Percentiles rank a stretch among this genome's conserved stretches.
These are phyloP conservation scores for Poa pratensis DNA, from an alignment of 176 grass and related monocot species.

Conservation along the genomic window DNA sequence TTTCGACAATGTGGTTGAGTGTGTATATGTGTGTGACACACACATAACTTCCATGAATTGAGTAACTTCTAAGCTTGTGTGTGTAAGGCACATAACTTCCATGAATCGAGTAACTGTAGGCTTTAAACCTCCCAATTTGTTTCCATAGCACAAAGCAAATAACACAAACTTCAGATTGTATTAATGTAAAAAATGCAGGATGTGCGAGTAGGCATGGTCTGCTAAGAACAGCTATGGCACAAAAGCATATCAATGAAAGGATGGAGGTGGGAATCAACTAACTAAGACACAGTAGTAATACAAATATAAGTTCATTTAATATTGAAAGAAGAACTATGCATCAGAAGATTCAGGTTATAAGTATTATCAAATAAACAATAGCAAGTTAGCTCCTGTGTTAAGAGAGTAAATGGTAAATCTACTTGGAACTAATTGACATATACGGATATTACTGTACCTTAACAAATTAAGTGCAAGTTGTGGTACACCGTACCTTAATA, in stretches of 20 bases:
- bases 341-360: no score
- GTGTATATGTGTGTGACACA: not conserved
- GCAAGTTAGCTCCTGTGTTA: constrained; percentile 7
- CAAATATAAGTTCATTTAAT: not conserved
- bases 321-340: not conserved
- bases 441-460: not conserved
- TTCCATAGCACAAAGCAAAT: not conserved
- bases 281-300: constrained; percentile 18
- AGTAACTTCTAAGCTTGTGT: not conserved
- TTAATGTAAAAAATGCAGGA: not conserved
- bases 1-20: not conserved
- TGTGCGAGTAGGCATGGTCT: not conserved
- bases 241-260: not conserved
- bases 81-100: constrained; percentile 1
- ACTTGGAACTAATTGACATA: not conserved
- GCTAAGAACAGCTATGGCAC: not conserved
- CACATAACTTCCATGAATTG: not conserved
- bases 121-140: not conserved
- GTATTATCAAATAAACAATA: not conserved
- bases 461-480: constrained; percentile 4
- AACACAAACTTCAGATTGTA: not conserved
- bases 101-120: not conserved
- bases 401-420: not conserved
- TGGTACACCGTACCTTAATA: not conserved
- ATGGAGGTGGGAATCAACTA: not conserved